Conservation (phyloP, 179 eudicot genomes). For the Beta macrorhiza region DNA sequence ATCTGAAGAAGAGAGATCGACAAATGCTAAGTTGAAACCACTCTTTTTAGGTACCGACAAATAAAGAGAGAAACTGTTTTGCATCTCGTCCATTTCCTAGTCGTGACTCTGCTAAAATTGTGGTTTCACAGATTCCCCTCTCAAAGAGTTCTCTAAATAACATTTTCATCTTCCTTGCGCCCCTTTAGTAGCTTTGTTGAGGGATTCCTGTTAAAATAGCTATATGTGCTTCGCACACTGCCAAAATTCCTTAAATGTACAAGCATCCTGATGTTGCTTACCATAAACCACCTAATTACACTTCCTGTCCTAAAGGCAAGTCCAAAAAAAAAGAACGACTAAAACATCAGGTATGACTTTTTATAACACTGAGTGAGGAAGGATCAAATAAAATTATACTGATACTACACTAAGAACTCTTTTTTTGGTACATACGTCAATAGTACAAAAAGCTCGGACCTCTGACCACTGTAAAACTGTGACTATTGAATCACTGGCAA, state of each 20-base stretch:
- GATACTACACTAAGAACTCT: background rate
- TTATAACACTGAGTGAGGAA: background rate
- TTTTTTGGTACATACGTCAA: too few relatives aligned
- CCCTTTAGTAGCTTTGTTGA: background rate
- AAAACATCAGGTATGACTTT: background rate
- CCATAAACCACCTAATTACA: background rate
- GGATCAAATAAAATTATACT: background rate
- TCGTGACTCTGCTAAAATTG: background rate
- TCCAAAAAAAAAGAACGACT: background rate
- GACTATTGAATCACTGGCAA: background rate
- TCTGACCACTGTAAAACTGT: background rate
- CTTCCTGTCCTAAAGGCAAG: background rate
- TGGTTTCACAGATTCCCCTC: background rate
- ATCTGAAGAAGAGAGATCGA: background rate
- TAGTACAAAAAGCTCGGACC: too few relatives aligned
- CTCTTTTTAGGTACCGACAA: background rate
- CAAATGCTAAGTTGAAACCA: background rate
- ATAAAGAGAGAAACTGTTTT: background rate
- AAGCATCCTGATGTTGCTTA: background rate
- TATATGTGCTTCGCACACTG: background rate
- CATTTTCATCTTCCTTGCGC: background rate
- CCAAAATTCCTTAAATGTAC: background rate
- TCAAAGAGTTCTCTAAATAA: background rate
- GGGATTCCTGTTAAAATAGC: background rate
- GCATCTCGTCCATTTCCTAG: too few relatives aligned